Evolutionary conservation across 73 alveolate species (phyloP).

Genomic region (Breviolum minutum): DNA sequence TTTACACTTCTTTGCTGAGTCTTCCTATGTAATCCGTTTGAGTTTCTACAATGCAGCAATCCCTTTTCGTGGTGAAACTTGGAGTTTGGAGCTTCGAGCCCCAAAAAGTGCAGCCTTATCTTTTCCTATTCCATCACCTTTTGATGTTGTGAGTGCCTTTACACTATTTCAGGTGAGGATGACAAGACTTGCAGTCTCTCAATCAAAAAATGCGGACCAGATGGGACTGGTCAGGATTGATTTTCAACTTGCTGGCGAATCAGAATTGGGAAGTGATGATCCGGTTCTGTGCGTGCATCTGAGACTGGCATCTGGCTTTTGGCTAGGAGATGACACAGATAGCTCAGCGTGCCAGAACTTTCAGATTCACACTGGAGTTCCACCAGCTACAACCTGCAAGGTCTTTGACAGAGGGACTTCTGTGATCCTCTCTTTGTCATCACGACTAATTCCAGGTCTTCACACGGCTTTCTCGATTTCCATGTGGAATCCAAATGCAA

Average conservation of each 20-base stretch:
- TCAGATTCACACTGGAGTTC: constrained; percentile 44
- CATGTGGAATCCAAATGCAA: constrained; percentile 34
- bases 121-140: constrained; percentile 37
- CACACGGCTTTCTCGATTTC: constrained; percentile 39
- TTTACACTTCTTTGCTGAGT: constrained; percentile 51
- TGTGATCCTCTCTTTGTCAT: background rate
- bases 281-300: constrained; percentile 19
- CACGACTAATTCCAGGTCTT: constrained; percentile 14
- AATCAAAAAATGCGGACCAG: background rate
- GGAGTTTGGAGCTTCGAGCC: constrained; percentile 18
- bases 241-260: constrained; percentile 41
- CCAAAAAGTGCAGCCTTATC: constrained; percentile 16
- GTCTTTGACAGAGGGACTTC: background rate
- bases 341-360: background rate
- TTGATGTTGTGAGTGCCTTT: constrained; percentile 46
- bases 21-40: constrained; percentile 11
- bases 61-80: constrained; percentile 25
- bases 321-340: background rate
- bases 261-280: constrained; percentile 4
- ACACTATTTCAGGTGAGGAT: constrained; percentile 47
- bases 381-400: constrained; percentile 20
- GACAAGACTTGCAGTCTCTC: constrained; percentile 49
- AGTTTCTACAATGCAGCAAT: constrained; percentile 66
- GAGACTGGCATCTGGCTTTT: constrained; percentile 1
- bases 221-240: constrained; percentile 59